Evolutionary conservation across 495 filamentous ascomycete species (phyloP).

Genomic region (Bacidia gigantensis): DNA sequence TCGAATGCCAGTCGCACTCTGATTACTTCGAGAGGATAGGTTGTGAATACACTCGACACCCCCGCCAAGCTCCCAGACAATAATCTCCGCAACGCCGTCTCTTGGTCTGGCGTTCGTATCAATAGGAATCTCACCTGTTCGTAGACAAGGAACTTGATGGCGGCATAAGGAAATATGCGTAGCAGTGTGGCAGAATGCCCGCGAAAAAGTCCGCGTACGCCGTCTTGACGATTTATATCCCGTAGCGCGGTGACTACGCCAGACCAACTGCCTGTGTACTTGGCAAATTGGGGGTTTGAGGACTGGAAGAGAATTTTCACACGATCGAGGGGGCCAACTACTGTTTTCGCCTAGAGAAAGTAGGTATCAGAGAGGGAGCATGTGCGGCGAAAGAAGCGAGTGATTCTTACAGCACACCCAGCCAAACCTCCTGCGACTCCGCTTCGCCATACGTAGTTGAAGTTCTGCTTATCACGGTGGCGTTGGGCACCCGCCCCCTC

Average conservation of each 20-base stretch:
- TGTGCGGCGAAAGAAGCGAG: neutral
- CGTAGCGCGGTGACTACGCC: constrained; percentile 64
- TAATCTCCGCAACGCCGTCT: constrained; percentile 68
- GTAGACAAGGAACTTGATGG: constrained; percentile 94
- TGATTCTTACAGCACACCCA: constrained; percentile 58
- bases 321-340: constrained; percentile 89
- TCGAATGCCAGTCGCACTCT: constrained; percentile 89
- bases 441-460: constrained; percentile 69
- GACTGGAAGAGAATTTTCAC: constrained; percentile 99
- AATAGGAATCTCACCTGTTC: constrained; percentile 75
- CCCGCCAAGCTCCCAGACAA: constrained; percentile 70
- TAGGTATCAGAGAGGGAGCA: neutral
- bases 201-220: constrained; percentile 64
- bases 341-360: constrained; percentile 68
- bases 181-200: constrained; percentile 90
- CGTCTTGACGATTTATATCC: constrained; percentile 68
- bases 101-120: constrained; percentile 55
- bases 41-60: constrained; percentile 82
- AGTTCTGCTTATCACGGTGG: constrained; percentile 50
- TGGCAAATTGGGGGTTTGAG: constrained; percentile 81
- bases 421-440: constrained; percentile 79
- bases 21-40: constrained; percentile 87
- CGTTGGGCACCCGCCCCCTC: constrained; percentile 7
- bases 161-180: constrained; percentile 93
- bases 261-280: constrained; percentile 78